Conservation (phyloP, 2,329 filamentous ascomycete genomes). For the Herpotrichia juniperi region DNA sequence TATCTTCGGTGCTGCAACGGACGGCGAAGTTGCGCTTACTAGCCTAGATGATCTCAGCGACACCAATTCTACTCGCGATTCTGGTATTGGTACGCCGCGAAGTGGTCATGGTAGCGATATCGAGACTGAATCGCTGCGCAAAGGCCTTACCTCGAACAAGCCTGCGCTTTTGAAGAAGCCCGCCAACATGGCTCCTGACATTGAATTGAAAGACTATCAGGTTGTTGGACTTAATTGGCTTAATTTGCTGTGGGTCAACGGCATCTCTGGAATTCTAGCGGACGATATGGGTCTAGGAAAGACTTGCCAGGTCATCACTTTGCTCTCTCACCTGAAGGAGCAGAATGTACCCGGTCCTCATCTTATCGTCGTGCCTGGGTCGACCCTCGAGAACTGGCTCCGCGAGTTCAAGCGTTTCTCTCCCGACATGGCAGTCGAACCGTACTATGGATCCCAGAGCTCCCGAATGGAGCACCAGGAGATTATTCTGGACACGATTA, state of each 20-base stretch:
- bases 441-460: slow-evolving; percentile 73
- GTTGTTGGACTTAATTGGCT: slow-evolving; percentile 96
- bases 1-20: slow-evolving; percentile 64
- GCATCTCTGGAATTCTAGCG: slow-evolving; percentile 87
- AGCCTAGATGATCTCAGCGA: slow-evolving; percentile 56
- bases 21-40: slow-evolving; percentile 66
- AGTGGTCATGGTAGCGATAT: slow-evolving; percentile 50
- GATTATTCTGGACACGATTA: slow-evolving; percentile 67
- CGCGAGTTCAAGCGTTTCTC: slow-evolving; percentile 89
- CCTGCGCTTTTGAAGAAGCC: slow-evolving; percentile 69
- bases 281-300: slow-evolving; percentile 97
- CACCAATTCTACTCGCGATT: slow-evolving; percentile 60
- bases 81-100: slow-evolving; percentile 69
- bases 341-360: slow-evolving; percentile 72
- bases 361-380: slow-evolving; percentile 88
- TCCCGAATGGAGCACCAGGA: slow-evolving; percentile 73
- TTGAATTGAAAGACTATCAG: slow-evolving; percentile 90
- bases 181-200: slow-evolving; percentile 73
- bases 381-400: slow-evolving; percentile 95
- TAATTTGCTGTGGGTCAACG: slow-evolving; percentile 77
- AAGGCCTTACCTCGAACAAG: slow-evolving; percentile 37
- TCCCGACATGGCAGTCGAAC: slow-evolving; percentile 72
- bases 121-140: slow-evolving; percentile 53
- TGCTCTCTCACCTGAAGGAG: slow-evolving; percentile 82
- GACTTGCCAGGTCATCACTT: slow-evolving; percentile 94